A percentile compares a stretch with the other conserved stretches of the same genome.
phyloP scores from a whole-genome alignment of 2,329 filamentous ascomycete species.

The Coniella lustricola region DNA sequence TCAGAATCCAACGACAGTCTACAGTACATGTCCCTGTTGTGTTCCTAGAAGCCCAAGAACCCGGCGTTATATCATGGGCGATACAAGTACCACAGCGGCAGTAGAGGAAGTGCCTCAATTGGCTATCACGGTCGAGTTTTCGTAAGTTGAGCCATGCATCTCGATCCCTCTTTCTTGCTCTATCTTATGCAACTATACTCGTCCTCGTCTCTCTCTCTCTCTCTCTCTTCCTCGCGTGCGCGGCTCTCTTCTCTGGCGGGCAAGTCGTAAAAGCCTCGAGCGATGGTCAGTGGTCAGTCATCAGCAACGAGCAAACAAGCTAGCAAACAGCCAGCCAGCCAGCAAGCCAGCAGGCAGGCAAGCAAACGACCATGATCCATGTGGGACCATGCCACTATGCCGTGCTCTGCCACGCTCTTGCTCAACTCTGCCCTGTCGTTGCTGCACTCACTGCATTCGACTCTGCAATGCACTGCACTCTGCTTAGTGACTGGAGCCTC shows the following conservation, averaged over 20 bases:
- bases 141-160: constrained; percentile 35
- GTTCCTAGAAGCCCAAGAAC: neutral
- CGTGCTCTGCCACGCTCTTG: neutral
- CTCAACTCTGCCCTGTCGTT: too few relatives aligned
- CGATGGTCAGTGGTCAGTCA: too few relatives aligned
- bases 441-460: neutral
- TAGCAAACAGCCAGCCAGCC: too few relatives aligned
- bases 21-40: too few relatives aligned
- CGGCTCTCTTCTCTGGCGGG: too few relatives aligned
- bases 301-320: too few relatives aligned
- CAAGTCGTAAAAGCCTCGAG: too few relatives aligned
- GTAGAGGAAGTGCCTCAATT: constrained; percentile 27
- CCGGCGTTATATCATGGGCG: neutral
- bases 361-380: too few relatives aligned
- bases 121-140: constrained; percentile 51
- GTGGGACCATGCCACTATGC: constrained; percentile 11
- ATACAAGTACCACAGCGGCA: neutral
- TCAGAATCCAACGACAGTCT: too few relatives aligned
- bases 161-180: neutral
- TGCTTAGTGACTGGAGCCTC: neutral
- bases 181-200: too few relatives aligned
- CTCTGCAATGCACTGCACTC: neutral
- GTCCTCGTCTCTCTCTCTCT: neutral
- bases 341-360: too few relatives aligned
- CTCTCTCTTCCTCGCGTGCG: constrained; percentile 14